Base-by-base conservation (phyloP, 106 monocot genomes). In the Iris macrosiphon region DNA sequence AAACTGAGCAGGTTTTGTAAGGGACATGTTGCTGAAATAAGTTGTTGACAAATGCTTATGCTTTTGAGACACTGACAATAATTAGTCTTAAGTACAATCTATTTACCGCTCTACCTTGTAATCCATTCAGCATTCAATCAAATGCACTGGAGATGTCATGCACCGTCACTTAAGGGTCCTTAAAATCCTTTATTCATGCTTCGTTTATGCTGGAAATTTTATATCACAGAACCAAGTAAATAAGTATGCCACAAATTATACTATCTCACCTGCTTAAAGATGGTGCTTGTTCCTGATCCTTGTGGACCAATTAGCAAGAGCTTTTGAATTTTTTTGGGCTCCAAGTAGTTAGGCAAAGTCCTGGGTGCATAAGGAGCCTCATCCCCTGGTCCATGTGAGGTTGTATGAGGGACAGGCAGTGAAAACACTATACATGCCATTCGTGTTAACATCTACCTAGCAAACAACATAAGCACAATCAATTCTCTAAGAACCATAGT, bases 251-350 rank as follows among this genome's bases (percentile, higher is more conserved):
- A n/a, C n/a, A n/a, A n/a, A n/a, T n/a, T n/a, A n/a, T n/a, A 75
- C 19, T 13, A n/a, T 5, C 42, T n/a, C 30, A 84, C 89, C 84
- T 89, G 89, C 53, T 89, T 89, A 60, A 89, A 89, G 23, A 86
- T 81, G 9, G 87, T 82, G 70, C 82, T 87, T 34, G 87, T 82
- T 45, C 87, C 82, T 47, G 90, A 74, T 57, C 81, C 85, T 45
- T 67, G 72, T 33, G 74, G 71, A 39, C 90, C 85, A 66, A 91
- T 71, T 40, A 91, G 72, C 31, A 91, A 60, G 55, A 91, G 90
- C 52, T 85, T 91, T 42, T 81, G 84, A 39, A 79, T 63, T 40
- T 68, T 70, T 62, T 89, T 84, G 18, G 72, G 76, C 52, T 89
- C 89, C 26, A 89, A 65, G 52, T 84, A 84, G 22, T 84, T 74